phyloP scores from a whole-genome alignment of 1,139 yeast genomes.

The Eremothecium coryli region DNA sequence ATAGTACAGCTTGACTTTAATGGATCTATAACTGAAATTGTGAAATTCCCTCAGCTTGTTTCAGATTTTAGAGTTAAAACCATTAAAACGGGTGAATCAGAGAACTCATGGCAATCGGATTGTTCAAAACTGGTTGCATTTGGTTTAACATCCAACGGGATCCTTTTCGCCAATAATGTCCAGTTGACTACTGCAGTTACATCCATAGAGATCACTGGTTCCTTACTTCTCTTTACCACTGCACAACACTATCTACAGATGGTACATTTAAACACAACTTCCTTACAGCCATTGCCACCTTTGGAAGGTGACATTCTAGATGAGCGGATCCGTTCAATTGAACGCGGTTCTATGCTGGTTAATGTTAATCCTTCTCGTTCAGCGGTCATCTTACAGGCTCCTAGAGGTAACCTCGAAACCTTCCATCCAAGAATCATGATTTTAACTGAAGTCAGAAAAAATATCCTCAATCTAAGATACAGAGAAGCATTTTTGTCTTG shows the following conservation, averaged over 20 bases:
- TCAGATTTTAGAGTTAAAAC: constrained; percentile 48
- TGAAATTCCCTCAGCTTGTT: constrained; percentile 62
- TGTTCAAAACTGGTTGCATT: constrained; percentile 40
- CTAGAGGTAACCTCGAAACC: constrained; percentile 92
- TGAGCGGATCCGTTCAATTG: constrained; percentile 82
- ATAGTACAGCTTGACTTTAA: constrained; percentile 37
- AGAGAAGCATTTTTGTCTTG: constrained; percentile 69
- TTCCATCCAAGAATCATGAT: constrained; percentile 91
- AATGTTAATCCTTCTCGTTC: constrained; percentile 76
- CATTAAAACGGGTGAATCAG: constrained; percentile 17
- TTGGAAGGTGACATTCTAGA: constrained; percentile 39
- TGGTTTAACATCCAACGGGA: constrained; percentile 69
- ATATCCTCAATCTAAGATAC: constrained; percentile 51
- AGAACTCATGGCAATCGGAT: constrained; percentile 29
- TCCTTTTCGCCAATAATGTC: constrained; percentile 53
- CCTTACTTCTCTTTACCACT: constrained; percentile 73
- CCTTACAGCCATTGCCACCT: constrained; percentile 32
- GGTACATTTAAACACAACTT: constrained; percentile 50
- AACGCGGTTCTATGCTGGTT: constrained; percentile 79
- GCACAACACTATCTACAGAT: constrained; percentile 81
- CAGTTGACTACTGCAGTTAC: constrained; percentile 74
- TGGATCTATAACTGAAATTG: constrained; percentile 32
- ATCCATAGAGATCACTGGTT: constrained; percentile 64
- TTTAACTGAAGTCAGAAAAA: constrained; percentile 66
- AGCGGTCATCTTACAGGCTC: constrained; percentile 82